Base-by-base conservation (phyloP, 192 early-diverging fungal genomes). In the Podila epicladia region DNA sequence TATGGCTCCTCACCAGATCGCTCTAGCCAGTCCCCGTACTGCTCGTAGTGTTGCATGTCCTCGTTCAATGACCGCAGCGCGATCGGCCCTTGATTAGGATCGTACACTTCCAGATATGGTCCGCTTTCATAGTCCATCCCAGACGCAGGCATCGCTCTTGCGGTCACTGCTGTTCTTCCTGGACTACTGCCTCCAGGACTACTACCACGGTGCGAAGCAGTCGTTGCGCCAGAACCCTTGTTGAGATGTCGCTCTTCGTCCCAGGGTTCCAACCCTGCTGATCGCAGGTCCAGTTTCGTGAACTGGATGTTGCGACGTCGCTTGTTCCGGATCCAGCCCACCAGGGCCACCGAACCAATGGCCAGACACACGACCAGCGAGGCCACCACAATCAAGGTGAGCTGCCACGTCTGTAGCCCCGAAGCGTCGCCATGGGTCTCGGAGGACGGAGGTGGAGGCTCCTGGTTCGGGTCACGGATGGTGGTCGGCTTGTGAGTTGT, bases 391-490 rank as follows among this genome's bases (percentile, higher is more conserved):
- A 67, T 38, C 58, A 78, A 9, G 9, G 51, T 51, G 4, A 78
- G 26, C 50, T 78, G 75, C 75, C 75, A 78, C 0, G 31, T 33
- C 1, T 26, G 63, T 6, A 80, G 22, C 0, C 65, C 73, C 12
- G 6, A 20, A 1, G 45, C 62, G 31, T 41, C 29, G 0, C 12
- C 41, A 19, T 69, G 55, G 5, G 41, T 29, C 12, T 20, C 31
- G 17, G 64, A 65, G 68, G 63, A 61, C 58, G 17, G 22, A 4
- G 69, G 64, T 24, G 77, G 77, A 22, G 67, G 68, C 22, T 31
- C 20, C 53, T 78, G 69, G 15, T 9, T 20, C 7, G 75, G 68
- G 33, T 78, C 75, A 20, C 32, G 75, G 33, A 78, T 71, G n/a
- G 61, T 15, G 19, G 75, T 78, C 4, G 75, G 69, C 24, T 13